phyloP scores from a whole-genome alignment of 1,284 basidiomycete species.

The Butyriboletus pseudospeciosus region DNA sequence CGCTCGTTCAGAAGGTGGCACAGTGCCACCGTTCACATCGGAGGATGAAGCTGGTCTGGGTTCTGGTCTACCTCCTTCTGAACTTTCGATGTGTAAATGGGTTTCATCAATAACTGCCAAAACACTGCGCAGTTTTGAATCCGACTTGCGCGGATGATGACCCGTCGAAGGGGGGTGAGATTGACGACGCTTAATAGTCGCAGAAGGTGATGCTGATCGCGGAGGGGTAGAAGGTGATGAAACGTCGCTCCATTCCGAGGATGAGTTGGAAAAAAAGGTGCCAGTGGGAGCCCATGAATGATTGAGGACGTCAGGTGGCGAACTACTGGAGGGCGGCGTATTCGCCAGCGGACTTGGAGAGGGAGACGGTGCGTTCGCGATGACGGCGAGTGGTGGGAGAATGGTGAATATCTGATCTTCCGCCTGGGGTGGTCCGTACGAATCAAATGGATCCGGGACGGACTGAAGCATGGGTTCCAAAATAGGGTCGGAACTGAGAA shows the following conservation, averaged over 20 bases:
- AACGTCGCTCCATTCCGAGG: constrained; percentile 51
- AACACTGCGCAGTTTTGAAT: constrained; percentile 64
- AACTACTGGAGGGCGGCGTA: constrained; percentile 39
- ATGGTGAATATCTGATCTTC: constrained; percentile 94
- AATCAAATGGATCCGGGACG: constrained; percentile 89
- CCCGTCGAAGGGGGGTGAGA: constrained; percentile 43
- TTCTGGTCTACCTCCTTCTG: constrained; percentile 17
- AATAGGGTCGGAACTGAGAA: constrained; percentile 74
- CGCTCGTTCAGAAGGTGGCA: constrained; percentile 17
- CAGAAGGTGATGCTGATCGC: constrained; percentile 40
- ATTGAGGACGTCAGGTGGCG: constrained; percentile 34
- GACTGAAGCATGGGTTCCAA: constrained; percentile 87
- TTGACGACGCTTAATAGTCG: constrained; percentile 44
- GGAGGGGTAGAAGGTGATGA: constrained; percentile 40
- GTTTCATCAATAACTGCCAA: constrained; percentile 62
- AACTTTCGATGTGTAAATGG: constrained; percentile 16
- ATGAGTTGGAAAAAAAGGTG: constrained; percentile 39
- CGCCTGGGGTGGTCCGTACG: constrained; percentile 82
- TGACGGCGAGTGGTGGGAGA: constrained; percentile 75
- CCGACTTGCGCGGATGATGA: constrained; percentile 49
- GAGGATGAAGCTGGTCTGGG: constrained; percentile 8
- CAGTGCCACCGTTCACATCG: constrained; percentile 24
- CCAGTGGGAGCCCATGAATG: constrained; percentile 40
- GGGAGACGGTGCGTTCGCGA: constrained; percentile 53
- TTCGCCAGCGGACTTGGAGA: constrained; percentile 47